Evolutionary conservation across 257 asterid genomes (phyloP), one percentile per base, ranked within the genome.

Genomic region (Scutellaria minor): DNA sequence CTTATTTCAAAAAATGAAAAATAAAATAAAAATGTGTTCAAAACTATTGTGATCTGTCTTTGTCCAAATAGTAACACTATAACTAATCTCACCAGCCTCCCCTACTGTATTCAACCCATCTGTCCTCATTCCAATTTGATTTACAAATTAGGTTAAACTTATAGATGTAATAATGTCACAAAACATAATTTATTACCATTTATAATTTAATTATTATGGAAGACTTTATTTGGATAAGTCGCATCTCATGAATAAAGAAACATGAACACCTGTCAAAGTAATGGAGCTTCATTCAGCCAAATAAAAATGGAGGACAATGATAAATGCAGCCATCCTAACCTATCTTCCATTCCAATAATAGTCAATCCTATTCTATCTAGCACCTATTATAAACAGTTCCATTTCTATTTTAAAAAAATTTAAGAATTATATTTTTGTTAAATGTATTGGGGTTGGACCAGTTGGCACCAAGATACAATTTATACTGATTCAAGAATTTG

Each of bases 41-140:
- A 24, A 24, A 24, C 27, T 24, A 24, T 24, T 24, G 27, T 42
- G 47, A 9, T 6, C 47, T 6, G 5, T 46, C 52, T 12, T n/a
- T 70, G 13, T 56, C 27, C 39, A 31, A 57, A 39, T 14, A 46
- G 5, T 70, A 54, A 54, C 44, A 18, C 51, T 39, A 51, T 68
- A 54, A 31, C 22, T 15, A 6, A 13, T 6, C 48, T 54, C 68
- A 15, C 35, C 48, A 15, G 47, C 50, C 50, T 5, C 2, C 51
- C 11, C 69, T 5, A 57, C 37, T 45, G 58, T 45, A n/a, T 40
- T 37, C 37, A 70, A 58, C 67, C 48, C 10, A 45, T 44, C 50
- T 14, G 75, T 70, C 65, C 40, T 69, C 74, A 56, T 44, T 55
- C 74, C 42, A 54, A 40, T 54, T 69, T 22, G 15, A 52, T 68